Conservation (phyloP, 108 stramenopile genomes). For the Cylindrotheca fusiformis region DNA sequence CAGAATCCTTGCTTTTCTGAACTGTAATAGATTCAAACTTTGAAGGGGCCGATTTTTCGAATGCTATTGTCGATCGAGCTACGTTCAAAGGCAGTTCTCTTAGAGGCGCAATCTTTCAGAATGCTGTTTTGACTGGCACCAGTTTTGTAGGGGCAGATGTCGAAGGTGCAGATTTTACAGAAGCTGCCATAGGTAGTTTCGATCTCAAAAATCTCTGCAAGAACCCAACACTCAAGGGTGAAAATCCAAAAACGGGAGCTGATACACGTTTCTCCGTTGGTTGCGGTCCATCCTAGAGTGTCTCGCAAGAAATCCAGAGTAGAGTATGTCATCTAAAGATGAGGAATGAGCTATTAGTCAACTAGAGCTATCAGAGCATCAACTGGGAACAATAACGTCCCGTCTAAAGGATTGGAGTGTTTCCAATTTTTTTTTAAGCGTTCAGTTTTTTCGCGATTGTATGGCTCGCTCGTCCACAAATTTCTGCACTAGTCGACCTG, state of each 20-base stretch:
- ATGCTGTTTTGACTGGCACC: slow-evolving; percentile 93
- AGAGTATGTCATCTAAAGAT: too few species aligned
- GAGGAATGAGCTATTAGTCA: too few species aligned
- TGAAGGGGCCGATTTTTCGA: slow-evolving; percentile 92
- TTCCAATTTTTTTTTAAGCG: too few species aligned
- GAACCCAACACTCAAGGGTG: slow-evolving; percentile 95
- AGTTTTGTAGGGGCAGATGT: slow-evolving; percentile 89
- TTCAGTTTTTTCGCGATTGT: slow-evolving; percentile 6
- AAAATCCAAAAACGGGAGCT: slow-evolving; percentile 84
- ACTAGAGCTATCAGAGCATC: too few species aligned
- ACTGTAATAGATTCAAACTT: slow-evolving; percentile 72
- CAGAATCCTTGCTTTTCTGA: background rate
- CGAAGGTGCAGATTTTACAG: slow-evolving; percentile 92
- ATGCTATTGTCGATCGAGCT: slow-evolving; percentile 93
- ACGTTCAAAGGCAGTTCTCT: slow-evolving; percentile 80
- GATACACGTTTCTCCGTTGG: slow-evolving; percentile 69
- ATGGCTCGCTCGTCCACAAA: slow-evolving; percentile 69
- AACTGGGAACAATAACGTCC: too few species aligned
- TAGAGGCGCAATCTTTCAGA: slow-evolving; percentile 78
- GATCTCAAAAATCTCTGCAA: slow-evolving; percentile 90
- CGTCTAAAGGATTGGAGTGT: too few species aligned
- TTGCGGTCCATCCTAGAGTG: slow-evolving; percentile 26
- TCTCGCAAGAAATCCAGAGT: too few species aligned
- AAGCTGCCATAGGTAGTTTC: slow-evolving; percentile 88
- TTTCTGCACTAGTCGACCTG: slow-evolving; percentile 62